Evolutionary conservation across 2,329 filamentous ascomycete species (phyloP).

Genomic region (Chaetomium sp.): DNA sequence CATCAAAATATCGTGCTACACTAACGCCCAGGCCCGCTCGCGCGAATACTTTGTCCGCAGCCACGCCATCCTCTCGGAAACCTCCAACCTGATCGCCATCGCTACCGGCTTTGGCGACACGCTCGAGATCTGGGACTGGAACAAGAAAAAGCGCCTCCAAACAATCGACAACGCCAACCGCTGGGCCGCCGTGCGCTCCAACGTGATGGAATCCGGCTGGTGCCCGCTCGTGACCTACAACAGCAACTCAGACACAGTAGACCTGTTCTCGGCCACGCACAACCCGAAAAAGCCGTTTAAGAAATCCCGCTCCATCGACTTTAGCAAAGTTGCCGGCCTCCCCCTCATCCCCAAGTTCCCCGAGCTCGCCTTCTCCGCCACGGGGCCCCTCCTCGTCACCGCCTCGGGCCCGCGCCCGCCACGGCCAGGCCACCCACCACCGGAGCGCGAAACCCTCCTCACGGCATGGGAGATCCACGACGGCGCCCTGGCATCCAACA

Average conservation of each 20-base stretch:
- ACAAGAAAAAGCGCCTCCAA: constrained; percentile 45
- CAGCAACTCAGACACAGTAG: constrained; percentile 39
- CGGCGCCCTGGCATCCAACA: constrained; percentile 31
- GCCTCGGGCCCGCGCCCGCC: constrained; percentile 46
- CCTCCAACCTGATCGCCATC: constrained; percentile 44
- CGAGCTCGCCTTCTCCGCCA: constrained; percentile 46
- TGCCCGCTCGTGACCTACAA: constrained; percentile 43
- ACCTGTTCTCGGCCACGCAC: constrained; percentile 40
- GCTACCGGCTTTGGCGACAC: constrained; percentile 45
- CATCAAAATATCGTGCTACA: constrained; percentile 46
- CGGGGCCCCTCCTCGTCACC: constrained; percentile 44
- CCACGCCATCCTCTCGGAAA: constrained; percentile 46
- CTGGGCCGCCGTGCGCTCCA: constrained; percentile 44
- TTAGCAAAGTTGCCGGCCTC: constrained; percentile 40
- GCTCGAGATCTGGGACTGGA: constrained; percentile 47
- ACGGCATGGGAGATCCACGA: constrained; percentile 45
- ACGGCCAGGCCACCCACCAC: constrained; percentile 43
- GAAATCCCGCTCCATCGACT: constrained; percentile 42
- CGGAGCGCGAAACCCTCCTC: constrained; percentile 44
- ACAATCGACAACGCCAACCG: constrained; percentile 43
- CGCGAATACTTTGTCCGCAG: constrained; percentile 49
- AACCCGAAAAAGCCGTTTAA: constrained; percentile 44
- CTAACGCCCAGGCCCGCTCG: constrained; percentile 43
- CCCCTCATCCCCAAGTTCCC: constrained; percentile 45
- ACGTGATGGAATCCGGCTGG: constrained; percentile 41